Percentiles rank a stretch among this genome's conserved stretches.
These are phyloP conservation scores for Phyllosticta citriasiana DNA, from an alignment of 2,329 filamentous ascomycete genomes.

Conservation along the genomic window DNA sequence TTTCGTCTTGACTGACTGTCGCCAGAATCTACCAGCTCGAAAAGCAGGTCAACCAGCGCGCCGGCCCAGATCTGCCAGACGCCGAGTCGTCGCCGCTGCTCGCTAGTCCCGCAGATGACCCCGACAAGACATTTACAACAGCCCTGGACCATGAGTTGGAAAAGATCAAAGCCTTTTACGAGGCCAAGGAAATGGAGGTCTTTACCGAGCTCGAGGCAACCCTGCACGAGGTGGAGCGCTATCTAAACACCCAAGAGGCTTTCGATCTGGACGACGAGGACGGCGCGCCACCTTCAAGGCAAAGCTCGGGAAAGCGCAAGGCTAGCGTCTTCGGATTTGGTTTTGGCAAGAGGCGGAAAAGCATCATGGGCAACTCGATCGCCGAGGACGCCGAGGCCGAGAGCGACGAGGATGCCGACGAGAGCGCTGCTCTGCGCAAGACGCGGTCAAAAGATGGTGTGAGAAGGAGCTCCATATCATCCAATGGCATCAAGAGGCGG, in stretches of 20 bases:
- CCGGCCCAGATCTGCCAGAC: slow-evolving; percentile 49
- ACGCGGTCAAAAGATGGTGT: slow-evolving; percentile 20
- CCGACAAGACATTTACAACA: slow-evolving; percentile 70
- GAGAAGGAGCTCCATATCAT: slow-evolving; percentile 14
- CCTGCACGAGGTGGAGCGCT: slow-evolving; percentile 61
- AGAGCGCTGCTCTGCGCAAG: slow-evolving; percentile 33
- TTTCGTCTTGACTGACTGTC: neutral
- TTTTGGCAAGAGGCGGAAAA: slow-evolving; percentile 36
- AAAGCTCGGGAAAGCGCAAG: slow-evolving; percentile 31
- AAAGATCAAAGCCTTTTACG: slow-evolving; percentile 87
- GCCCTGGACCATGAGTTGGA: slow-evolving; percentile 83
- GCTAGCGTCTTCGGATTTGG: slow-evolving; percentile 45
- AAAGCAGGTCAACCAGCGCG: slow-evolving; percentile 60
- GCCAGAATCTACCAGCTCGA: slow-evolving; percentile 87
- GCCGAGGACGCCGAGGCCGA: slow-evolving; percentile 47
- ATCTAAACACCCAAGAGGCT: slow-evolving; percentile 46
- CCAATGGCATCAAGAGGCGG: slow-evolving; percentile 32
- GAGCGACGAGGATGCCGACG: slow-evolving; percentile 54
- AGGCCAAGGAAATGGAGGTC: slow-evolving; percentile 80
- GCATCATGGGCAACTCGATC: slow-evolving; percentile 33
- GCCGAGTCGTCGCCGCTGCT: slow-evolving; percentile 80
- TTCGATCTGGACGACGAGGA: slow-evolving; percentile 27
- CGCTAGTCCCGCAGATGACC: slow-evolving; percentile 50
- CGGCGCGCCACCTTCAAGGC: slow-evolving; percentile 23
- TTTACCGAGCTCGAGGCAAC: slow-evolving; percentile 69